Base-by-base conservation (phyloP, 2,329 filamentous ascomycete species). In the Pseudonectria foliicola region DNA sequence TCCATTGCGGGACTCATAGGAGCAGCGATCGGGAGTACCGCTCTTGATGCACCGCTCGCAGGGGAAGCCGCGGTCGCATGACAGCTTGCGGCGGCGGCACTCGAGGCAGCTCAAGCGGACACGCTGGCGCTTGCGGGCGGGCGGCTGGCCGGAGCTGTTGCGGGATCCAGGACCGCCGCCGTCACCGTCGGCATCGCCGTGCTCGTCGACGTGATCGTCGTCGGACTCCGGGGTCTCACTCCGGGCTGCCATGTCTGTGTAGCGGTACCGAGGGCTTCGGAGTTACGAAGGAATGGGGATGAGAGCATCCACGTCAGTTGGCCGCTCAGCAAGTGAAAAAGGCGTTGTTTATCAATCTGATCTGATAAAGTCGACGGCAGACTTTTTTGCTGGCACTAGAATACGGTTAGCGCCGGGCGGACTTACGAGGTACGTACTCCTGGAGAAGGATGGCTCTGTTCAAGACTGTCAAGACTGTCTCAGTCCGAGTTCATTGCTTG, bases 41-140 rank as follows among this genome's bases (percentile, higher is more conserved):
- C 73, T 77, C 58, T 77, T 77, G 55, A 77, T 66, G 55, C 75
- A 79, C 30, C 75, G 70, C 55, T 77, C 73, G 50, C 75, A 79
- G 15, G 75, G 75, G 46, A 77, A 67, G 52, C 75, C 74, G 40
- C 75, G 65, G 55, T 77, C 75, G 53, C 75, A 79, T 16, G 73
- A 77, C 25, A 78, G 62, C 60, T 79, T 79, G 36, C 75, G 65
- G 35, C 74, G 67, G 27, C 75, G 71, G 46, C 75, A 79, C 48
- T 77, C 74, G 27, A 78, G 65, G 43, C 75, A 79, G 31, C 72
- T 76, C 28, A 79, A 64, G 12, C 75, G 64, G 29, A 78, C 70
- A 25, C 75, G 66, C 60, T 78, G 75, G 23, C 75, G 62, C 59
- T 79, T 79, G 40, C 74, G 65, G 8, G 72, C 59, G 28, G 60